These are phyloP conservation scores for Sclerotinia minor DNA, from an alignment of 2,329 filamentous ascomycete genomes.

Conservation along the genomic window DNA sequence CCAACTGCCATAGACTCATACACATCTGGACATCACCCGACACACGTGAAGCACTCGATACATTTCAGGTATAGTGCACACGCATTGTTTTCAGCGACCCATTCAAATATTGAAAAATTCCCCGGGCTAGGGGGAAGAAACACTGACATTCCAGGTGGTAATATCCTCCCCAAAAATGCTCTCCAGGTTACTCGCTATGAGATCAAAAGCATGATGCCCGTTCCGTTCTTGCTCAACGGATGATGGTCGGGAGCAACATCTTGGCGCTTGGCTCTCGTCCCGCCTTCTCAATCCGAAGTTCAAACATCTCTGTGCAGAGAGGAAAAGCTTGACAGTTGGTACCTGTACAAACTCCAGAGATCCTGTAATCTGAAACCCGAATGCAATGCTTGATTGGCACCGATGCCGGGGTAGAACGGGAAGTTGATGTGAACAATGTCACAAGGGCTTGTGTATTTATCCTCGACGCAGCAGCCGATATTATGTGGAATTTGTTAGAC, in stretches of 20 bases:
- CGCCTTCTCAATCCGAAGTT: background rate
- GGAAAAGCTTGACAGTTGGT: background rate
- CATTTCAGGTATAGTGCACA: background rate
- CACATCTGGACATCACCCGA: background rate
- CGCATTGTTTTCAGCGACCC: background rate
- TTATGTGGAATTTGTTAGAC: background rate
- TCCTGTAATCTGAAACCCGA: background rate
- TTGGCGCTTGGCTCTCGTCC: constrained; percentile 18
- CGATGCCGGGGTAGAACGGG: background rate
- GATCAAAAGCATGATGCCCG: background rate
- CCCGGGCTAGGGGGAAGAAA: background rate
- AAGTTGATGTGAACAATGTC: background rate
- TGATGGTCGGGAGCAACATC: background rate
- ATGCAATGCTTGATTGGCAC: background rate
- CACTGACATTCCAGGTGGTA: background rate
- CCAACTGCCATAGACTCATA: background rate
- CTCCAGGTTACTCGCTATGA: background rate
- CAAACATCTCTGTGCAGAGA: background rate
- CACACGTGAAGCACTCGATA: background rate
- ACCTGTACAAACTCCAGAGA: background rate
- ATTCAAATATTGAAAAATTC: background rate
- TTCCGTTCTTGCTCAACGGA: background rate
- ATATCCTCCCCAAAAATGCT: background rate
- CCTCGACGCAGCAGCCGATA: background rate
- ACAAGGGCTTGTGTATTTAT: background rate